Conservation (phyloP, 1,284 basidiomycete genomes). For the Microbotryum intermedium region DNA sequence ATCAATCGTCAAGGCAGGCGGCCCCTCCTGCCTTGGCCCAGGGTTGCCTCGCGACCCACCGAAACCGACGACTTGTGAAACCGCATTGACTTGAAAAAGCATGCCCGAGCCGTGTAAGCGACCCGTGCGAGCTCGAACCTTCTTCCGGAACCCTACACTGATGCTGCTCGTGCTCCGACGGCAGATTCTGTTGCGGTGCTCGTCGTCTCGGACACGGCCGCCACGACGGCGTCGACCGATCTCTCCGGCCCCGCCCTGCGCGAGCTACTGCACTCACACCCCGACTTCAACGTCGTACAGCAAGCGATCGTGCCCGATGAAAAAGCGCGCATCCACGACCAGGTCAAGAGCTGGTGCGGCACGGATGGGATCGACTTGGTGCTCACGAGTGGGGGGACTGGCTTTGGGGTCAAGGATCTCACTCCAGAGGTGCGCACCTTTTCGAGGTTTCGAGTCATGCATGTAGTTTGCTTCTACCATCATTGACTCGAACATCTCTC, state of each 20-base stretch:
- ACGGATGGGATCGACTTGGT: conserved; percentile 55
- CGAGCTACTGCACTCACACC: conserved; percentile 42
- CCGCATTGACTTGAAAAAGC: no score
- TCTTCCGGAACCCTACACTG: no score
- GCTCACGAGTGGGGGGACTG: conserved; percentile 76
- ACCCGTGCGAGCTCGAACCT: no score
- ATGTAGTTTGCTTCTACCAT: neutral
- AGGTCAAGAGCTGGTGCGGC: conserved; percentile 47
- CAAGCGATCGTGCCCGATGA: conserved; percentile 56
- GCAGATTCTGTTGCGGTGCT: conserved; percentile 15
- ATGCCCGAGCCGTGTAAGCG: no score
- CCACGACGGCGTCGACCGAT: conserved; percentile 15
- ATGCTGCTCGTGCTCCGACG: neutral
- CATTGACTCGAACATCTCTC: neutral
- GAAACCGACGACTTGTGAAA: no score
- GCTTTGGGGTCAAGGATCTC: conserved; percentile 65
- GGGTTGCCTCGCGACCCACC: no score
- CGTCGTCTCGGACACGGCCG: conserved; percentile 30
- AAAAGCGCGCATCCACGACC: conserved; percentile 45
- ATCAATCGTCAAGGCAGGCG: no score
- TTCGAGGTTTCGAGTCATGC: neutral
- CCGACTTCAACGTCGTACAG: conserved; percentile 19
- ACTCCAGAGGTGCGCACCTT: conserved; percentile 61
- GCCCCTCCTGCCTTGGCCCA: no score
- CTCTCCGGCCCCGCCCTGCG: conserved; percentile 39